A percentile compares a stretch with the other conserved stretches of the same genome.
Conservation (phyloP, 2,329 filamentous ascomycete species). For the Aspergillus awamori region DNA sequence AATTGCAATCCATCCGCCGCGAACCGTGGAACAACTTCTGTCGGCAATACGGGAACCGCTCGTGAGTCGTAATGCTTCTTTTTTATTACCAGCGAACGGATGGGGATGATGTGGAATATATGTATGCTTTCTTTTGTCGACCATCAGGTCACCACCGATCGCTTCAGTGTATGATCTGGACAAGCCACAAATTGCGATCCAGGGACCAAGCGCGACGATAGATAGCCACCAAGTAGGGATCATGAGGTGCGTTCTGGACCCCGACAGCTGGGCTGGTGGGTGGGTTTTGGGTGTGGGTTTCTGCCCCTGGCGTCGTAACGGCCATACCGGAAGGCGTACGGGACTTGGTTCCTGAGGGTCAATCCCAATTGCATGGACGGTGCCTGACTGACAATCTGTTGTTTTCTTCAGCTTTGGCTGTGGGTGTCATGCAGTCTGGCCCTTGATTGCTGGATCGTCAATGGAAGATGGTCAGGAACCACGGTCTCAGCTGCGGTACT, state of each 20-base stretch:
- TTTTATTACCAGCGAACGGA: neutral
- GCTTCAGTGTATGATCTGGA: neutral
- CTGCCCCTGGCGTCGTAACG: conserved; percentile 9
- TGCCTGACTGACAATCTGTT: neutral
- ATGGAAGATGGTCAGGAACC: neutral
- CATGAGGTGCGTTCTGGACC: conserved; percentile 4
- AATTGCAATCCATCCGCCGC: conserved; percentile 6
- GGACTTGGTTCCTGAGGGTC: neutral
- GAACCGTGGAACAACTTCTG: conserved; percentile 8
- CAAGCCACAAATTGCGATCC: neutral
- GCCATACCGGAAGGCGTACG: neutral
- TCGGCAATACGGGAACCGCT: conserved; percentile 2
- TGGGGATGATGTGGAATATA: neutral
- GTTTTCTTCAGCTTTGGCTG: neutral
- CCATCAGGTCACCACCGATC: neutral
- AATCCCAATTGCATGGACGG: neutral
- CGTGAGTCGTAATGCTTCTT: neutral
- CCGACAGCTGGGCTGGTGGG: neutral
- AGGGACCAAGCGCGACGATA: neutral
- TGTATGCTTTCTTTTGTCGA: neutral
- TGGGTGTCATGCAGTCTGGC: neutral
- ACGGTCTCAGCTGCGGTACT: neutral
- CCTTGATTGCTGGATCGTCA: neutral
- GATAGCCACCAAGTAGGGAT: neutral
- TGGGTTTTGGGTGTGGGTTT: neutral